Conservation (phyloP, 805 yeast genomes). For the Helenozyma baotianmanensis region DNA sequence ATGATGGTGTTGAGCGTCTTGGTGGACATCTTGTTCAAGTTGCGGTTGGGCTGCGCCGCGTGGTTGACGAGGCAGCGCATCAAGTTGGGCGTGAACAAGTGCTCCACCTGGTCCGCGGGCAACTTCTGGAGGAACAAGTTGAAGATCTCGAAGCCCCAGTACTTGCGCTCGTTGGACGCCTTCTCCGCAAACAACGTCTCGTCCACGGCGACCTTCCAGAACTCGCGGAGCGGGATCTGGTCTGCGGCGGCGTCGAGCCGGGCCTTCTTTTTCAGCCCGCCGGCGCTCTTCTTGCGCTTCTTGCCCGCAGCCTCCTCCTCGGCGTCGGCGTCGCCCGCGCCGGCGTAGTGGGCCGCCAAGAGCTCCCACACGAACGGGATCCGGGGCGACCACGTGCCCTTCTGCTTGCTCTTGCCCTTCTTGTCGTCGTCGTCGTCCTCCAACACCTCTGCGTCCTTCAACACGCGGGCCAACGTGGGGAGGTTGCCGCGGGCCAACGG, state of each 20-base stretch:
- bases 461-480: constrained; percentile 53
- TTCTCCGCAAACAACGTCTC: constrained; percentile 72
- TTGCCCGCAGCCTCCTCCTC: constrained; percentile 23
- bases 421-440: constrained; percentile 30
- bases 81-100: constrained; percentile 58
- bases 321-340: constrained; percentile 12
- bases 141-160: constrained; percentile 78
- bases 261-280: constrained; percentile 17
- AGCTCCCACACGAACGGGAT: constrained; percentile 74
- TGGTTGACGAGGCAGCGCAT: constrained; percentile 75
- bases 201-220: constrained; percentile 78
- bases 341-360: constrained; percentile 41
- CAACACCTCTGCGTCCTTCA: constrained; percentile 51
- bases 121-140: constrained; percentile 36
- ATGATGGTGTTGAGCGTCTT: constrained; percentile 44
- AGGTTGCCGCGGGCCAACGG: constrained; percentile 73
- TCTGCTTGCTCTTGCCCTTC: constrained; percentile 38
- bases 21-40: constrained; percentile 63
- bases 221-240: constrained; percentile 44
- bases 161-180: constrained; percentile 82
- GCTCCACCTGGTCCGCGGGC: constrained; percentile 14
- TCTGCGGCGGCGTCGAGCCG: constrained; percentile 22
- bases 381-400: constrained; percentile 70
- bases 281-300: constrained; percentile 19
- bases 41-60: constrained; percentile 57